Evolutionary conservation across 2,329 filamentous ascomycete genomes (phyloP).

Genomic region (Stagonosporopsis cucurbitacearum): DNA sequence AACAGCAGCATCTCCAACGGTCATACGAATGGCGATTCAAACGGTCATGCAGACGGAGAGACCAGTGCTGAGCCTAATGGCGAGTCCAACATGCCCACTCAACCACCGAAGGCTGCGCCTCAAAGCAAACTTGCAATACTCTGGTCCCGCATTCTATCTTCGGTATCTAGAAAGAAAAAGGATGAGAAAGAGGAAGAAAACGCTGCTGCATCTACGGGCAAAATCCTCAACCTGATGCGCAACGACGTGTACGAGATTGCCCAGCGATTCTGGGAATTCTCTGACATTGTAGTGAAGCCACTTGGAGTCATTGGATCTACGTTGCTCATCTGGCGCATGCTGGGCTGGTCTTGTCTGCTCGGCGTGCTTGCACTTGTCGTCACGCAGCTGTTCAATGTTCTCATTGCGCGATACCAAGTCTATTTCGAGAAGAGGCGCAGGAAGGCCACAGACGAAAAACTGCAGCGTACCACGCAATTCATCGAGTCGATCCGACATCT

Average conservation of each 20-base stretch:
- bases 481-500: constrained; percentile 84
- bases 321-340: constrained; percentile 75
- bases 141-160: constrained; percentile 16
- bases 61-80: constrained; percentile 14
- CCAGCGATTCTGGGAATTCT: constrained; percentile 87
- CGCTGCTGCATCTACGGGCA: constrained; percentile 79
- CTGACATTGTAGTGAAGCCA: constrained; percentile 76
- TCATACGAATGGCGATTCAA: constrained; percentile 12
- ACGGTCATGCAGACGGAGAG: constrained; percentile 24
- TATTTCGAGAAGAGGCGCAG: constrained; percentile 74
- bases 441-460: constrained; percentile 74
- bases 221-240: constrained; percentile 87
- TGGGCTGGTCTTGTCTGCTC: constrained; percentile 79
- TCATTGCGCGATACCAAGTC: constrained; percentile 71
- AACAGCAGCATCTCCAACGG: constrained; percentile 26
- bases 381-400: constrained; percentile 72
- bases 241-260: constrained; percentile 82
- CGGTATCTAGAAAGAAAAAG: constrained; percentile 36
- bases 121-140: constrained; percentile 18
- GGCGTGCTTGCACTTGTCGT: constrained; percentile 73
- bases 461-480: constrained; percentile 83
- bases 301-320: constrained; percentile 77
- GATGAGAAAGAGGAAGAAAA: constrained; percentile 51
- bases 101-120: constrained; percentile 8
- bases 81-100: constrained; percentile 7